Base-by-base conservation (phyloP, 2,329 filamentous ascomycete species). In the Colletotrichum truncatum region DNA sequence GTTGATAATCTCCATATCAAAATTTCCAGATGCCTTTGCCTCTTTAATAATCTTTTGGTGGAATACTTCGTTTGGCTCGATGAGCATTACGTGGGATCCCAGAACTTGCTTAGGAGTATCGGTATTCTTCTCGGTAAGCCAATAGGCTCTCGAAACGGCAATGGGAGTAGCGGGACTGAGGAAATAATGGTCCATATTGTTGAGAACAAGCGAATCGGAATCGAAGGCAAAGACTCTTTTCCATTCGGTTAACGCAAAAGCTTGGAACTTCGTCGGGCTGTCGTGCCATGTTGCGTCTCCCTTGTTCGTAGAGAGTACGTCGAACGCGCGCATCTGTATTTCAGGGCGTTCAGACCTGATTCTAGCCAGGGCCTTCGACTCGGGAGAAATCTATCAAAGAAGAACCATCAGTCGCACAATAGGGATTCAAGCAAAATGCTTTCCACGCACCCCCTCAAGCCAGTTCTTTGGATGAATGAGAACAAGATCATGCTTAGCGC, bases 111-210 rank as follows among this genome's bases (percentile, higher is more conserved):
- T 80, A 1, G 82, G 85, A 85, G 5, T 85, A 80, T 6, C n/a
- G n/a, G n/a, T n/a, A n/a, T n/a, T n/a, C n/a, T n/a, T n/a, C n/a
- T n/a, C n/a, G 36, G 14, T n/a, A 12, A 87, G 78, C 90, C 90
- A 92, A 75, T 92, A 92, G n/a, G 89, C 90, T 18, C 88, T 85
- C 4, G 90, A 88, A 85, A 92, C 89, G 11, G 89, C 89, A 16
- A 90, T 83, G 2, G 84, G 79, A 6, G 84, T 81, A 3, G 79
- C 73, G 0, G 90, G 90, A 7, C 91, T 80, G 43, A 90, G 83
- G 78, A 93, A 92, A 2, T 92, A 83, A 70, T 92, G 89, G 73
- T 93, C 90, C 79, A 92, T 83, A 38, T 81, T 78, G 64, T 87
- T 78, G 8, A 90, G 81, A 9, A 92, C 76, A 2, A 84, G 86